These are phyloP conservation scores for Dictyostelium capitatum DNA, from an alignment of 78 protist genomes.

Conservation along the genomic window DNA sequence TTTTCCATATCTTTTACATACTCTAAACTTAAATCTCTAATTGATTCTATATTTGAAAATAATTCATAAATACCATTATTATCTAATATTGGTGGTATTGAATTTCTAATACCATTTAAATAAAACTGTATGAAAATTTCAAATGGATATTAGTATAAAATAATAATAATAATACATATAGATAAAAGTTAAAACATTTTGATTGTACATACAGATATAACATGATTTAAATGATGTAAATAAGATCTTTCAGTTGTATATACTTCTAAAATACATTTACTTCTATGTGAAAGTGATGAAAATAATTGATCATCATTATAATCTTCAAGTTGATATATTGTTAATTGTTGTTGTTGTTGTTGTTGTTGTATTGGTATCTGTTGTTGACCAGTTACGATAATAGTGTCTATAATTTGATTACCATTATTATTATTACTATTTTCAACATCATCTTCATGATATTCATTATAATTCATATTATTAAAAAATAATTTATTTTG, in stretches of 20 bases:
- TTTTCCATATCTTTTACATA: background rate
- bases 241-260: constrained; percentile 19
- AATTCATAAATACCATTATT: background rate
- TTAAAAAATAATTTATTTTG: no score
- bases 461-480: no score
- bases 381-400: no score
- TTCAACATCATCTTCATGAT: no score
- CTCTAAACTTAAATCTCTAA: background rate
- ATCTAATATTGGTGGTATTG: background rate
- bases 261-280: constrained; percentile 15
- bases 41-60: constrained; percentile 33
- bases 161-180: no score
- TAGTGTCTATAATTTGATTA: no score
- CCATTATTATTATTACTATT: no score
- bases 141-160: background rate
- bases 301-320: background rate
- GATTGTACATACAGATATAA: background rate
- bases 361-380: background rate
- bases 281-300: constrained; percentile 4
- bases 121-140: background rate
- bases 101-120: constrained; percentile 7
- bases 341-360: background rate
- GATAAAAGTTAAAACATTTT: background rate
- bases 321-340: background rate
- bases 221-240: background rate